Evolutionary conservation across 441 rosid genomes (phyloP), one percentile per base, ranked within the genome.

Genomic region (Euphorbia celastroides): DNA sequence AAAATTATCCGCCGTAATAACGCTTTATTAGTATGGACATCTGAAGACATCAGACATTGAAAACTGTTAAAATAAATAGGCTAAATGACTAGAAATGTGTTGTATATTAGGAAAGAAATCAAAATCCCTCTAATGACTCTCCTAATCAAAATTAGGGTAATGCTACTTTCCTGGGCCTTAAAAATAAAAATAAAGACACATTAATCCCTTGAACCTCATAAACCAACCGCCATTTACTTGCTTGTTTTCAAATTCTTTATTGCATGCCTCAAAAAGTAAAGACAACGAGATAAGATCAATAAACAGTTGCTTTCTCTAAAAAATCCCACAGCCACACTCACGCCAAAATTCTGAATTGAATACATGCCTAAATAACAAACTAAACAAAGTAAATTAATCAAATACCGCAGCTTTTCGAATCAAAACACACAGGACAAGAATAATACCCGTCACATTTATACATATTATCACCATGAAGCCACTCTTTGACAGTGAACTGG

Each of bases 381-480:
- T 50, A 44, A 9, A 25, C 23, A 14, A 63, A 41, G 51, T 52
- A 58, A 60, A 64, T 8, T 48, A 17, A 65, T 27, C 19, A 48
- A 12, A 56, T 19, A 5, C 51, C 27, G 22, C 30, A 60, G 38
- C 64, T 25, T 25, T 0, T 56, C 16, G 12, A 38, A 38, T 2
- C 2, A 38, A 38, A 38, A 38, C 56, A 20, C 32, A 16, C 31
- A 46, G 60, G 28, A 51, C 11, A 25, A 64, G 41, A 64, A 62
- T 30, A 74, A 66, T 88, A 94, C 99, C 94, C 89, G 14, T 94
- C 99, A 74, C 98, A 94, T 74, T 82, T 88, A 76, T 94, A 94
- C 99, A 90, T 84, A 81, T 94, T 94, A 14, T 94, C 99, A 56
- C 97, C 99, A 52, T 92, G 81, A 74, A 94, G 98, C 89, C 86